phyloP scores from a whole-genome alignment of 2,329 filamentous ascomycete species.

The Seiridium cupressi region DNA sequence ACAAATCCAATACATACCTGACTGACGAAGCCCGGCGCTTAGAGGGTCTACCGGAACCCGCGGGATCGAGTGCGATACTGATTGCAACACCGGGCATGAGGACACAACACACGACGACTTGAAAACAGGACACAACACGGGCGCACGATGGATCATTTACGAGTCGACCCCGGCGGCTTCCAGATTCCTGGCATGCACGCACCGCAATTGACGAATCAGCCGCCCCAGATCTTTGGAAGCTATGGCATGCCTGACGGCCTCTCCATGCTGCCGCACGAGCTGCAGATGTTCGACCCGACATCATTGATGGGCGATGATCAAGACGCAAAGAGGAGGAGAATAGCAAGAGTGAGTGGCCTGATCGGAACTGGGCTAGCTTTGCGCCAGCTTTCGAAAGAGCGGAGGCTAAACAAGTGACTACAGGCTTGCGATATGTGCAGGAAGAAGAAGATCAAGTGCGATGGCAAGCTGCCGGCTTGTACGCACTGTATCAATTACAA shows the following conservation, averaged over 20 bases:
- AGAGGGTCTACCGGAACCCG: too few species aligned
- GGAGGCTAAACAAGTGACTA: background rate
- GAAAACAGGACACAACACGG: background rate
- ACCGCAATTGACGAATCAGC: constrained; percentile 62
- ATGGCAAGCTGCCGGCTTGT: constrained; percentile 91
- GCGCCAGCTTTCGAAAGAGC: too few species aligned
- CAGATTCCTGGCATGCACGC: constrained; percentile 55
- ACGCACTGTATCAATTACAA: constrained; percentile 98
- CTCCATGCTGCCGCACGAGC: constrained; percentile 54
- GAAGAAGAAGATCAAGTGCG: constrained; percentile 97
- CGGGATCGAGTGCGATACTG: too few species aligned
- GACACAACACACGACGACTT: background rate
- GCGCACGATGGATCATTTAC: constrained; percentile 47
- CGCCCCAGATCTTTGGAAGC: constrained; percentile 67
- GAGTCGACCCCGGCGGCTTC: constrained; percentile 41
- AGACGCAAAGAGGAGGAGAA: constrained; percentile 85
- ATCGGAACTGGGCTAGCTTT: background rate
- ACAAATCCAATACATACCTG: too few species aligned
- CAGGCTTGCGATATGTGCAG: constrained; percentile 95
- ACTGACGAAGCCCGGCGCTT: too few species aligned
- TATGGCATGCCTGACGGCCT: constrained; percentile 58
- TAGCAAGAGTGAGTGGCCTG: constrained; percentile 68
- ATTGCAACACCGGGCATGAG: background rate
- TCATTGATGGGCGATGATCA: constrained; percentile 63
- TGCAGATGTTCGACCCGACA: constrained; percentile 58